Evolutionary conservation across 495 filamentous ascomycete genomes (phyloP).

Genomic region (Friedmanniomyces simplex): DNA sequence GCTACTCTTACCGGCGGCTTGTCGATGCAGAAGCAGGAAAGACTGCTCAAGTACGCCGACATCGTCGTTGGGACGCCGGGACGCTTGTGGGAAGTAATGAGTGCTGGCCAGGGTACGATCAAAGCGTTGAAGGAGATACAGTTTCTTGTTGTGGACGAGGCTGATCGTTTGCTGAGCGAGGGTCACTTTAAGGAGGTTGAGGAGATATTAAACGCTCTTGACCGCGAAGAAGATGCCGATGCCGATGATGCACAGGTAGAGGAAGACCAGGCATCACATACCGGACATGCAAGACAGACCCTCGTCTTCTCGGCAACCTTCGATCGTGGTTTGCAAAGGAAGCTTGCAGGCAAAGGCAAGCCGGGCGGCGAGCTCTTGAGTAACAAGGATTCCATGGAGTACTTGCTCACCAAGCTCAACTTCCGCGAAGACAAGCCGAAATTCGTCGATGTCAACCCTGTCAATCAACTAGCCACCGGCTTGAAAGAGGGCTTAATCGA

Average conservation of each 20-base stretch:
- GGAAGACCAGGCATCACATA: background rate
- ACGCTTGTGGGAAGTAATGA: slow-evolving; percentile 86
- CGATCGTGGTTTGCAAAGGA: slow-evolving; percentile 78
- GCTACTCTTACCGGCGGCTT: slow-evolving; percentile 83
- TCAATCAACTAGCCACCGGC: slow-evolving; percentile 71
- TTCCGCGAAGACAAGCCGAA: slow-evolving; percentile 72
- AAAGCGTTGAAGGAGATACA: slow-evolving; percentile 56
- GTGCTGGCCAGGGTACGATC: slow-evolving; percentile 49
- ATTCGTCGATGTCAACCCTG: slow-evolving; percentile 84
- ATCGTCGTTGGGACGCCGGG: slow-evolving; percentile 90
- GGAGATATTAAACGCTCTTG: slow-evolving; percentile 68
- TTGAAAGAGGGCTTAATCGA: slow-evolving; percentile 86
- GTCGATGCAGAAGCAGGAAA: slow-evolving; percentile 83
- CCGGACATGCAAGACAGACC: slow-evolving; percentile 53
- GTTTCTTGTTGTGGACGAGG: slow-evolving; percentile 89
- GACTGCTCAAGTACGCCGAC: slow-evolving; percentile 63
- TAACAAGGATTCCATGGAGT: slow-evolving; percentile 77
- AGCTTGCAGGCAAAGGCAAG: slow-evolving; percentile 66
- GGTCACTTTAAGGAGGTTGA: slow-evolving; percentile 91
- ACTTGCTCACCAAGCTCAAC: slow-evolving; percentile 79
- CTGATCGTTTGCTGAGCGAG: slow-evolving; percentile 82
- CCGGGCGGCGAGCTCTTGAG: slow-evolving; percentile 49
- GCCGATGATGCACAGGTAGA: slow-evolving; percentile 28
- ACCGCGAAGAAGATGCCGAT: slow-evolving; percentile 41
- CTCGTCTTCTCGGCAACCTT: slow-evolving; percentile 96